These are phyloP conservation scores for Moesziomyces aphidis DNA, from an alignment of 1,284 basidiomycete species.

Conservation along the genomic window DNA sequence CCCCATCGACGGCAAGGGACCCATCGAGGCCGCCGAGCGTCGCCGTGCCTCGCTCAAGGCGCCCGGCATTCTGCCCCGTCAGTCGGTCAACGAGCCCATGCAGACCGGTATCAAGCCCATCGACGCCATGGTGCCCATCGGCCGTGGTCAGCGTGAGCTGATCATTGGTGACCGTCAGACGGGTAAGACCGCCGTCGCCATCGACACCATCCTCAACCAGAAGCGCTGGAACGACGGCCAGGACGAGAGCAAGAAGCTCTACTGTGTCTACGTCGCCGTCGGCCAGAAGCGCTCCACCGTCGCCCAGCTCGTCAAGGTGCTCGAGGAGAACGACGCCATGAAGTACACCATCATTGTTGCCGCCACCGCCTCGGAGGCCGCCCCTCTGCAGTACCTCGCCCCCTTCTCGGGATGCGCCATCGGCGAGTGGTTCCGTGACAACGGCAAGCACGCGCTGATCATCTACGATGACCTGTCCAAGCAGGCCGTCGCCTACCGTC, in stretches of 20 bases:
- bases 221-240: slow-evolving; percentile 98
- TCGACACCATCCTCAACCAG: slow-evolving; percentile 99
- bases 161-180: slow-evolving; percentile 99
- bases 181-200: slow-evolving; percentile 97
- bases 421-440: slow-evolving; percentile 99
- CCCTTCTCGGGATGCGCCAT: slow-evolving; percentile 99
- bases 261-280: slow-evolving; percentile 99
- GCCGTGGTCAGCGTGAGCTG: slow-evolving; percentile 99
- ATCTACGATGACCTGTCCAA: slow-evolving; percentile 99
- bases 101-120: slow-evolving; percentile 99
- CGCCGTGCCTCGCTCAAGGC: slow-evolving; percentile 98
- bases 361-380: slow-evolving; percentile 98
- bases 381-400: slow-evolving; percentile 97
- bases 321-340: slow-evolving; percentile 99
- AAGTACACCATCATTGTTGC: slow-evolving; percentile 99
- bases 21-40: slow-evolving; percentile 90
- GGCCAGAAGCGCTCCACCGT: slow-evolving; percentile 99
- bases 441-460: slow-evolving; percentile 94
- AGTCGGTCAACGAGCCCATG: slow-evolving; percentile 99
- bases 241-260: slow-evolving; percentile 97
- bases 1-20: slow-evolving; percentile 99
- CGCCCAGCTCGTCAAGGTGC: slow-evolving; percentile 97
- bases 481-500: slow-evolving; percentile 99
- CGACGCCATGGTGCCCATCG: slow-evolving; percentile 99
- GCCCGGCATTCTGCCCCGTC: slow-evolving; percentile 97